Evolutionary conservation across 495 filamentous ascomycete genomes (phyloP), one percentile per base, ranked within the genome.

Genomic region (Extremus antarcticus): DNA sequence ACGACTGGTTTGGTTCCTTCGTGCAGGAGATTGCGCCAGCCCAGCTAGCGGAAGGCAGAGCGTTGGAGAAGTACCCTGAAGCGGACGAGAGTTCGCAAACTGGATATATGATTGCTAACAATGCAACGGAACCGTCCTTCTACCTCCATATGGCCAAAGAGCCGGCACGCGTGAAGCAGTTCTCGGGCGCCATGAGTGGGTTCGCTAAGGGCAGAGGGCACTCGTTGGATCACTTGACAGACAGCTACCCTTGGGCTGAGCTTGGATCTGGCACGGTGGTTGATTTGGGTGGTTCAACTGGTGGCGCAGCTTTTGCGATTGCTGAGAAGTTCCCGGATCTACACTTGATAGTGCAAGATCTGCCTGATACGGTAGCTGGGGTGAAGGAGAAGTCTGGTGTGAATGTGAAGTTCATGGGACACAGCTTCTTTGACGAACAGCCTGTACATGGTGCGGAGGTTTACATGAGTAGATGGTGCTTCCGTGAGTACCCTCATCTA

Each of bases 361-460:
- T 57, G 11, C 38, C 55, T 0, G 21, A 25, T 17, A 25, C 24
- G 23, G 38, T 47, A 9, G 51, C 55, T 2, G 47, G 19, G 11
- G 25, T 24, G 0, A 32, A 29, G 22, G 19, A 23, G 13, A 29
- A n/a, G 15, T 10, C 43, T 22, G 61, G 65, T 1, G 59, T 73
- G 11, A 48, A 60, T 45, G 41, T 56, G 23, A 41, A 16, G 19
- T 71, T 73, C 55, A 55, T 68, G 52, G 50, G 52, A 13, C 70
- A 76, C 40, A 65, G 72, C 47, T 74, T 74, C 50, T 76, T 73
- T 61, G 23, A 63, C 8, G 16, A 47, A 24, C 72, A 76, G 38
- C 71, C 71, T 1, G 59, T 70, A 50, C 54, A 63, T 17, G 57
- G 59, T 9, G 73, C 72, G 0, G 71, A 73, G 25, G 57, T 73